These are phyloP conservation scores for Sphagnurus paluster DNA, from an alignment of 1,284 basidiomycete species.

Conservation along the genomic window DNA sequence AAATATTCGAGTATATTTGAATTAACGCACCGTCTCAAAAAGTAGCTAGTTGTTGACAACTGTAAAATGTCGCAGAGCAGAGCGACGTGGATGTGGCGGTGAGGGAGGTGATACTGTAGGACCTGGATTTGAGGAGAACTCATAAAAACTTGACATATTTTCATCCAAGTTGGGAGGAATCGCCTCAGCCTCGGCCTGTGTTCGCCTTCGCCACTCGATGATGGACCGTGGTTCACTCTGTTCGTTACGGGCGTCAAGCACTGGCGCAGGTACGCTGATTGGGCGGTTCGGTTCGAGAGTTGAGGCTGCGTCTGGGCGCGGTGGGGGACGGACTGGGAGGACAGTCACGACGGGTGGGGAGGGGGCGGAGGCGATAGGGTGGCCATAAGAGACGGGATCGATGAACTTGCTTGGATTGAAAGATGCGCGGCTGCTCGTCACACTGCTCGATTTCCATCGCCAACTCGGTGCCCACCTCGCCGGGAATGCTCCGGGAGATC, in stretches of 20 bases:
- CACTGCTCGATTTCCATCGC: slow-evolving; percentile 4
- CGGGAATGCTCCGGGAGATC: background rate
- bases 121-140: slow-evolving; percentile 24
- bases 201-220: slow-evolving; percentile 28
- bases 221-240: slow-evolving; percentile 24
- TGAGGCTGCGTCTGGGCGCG: slow-evolving; percentile 14
- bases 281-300: slow-evolving; percentile 18
- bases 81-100: slow-evolving; percentile 19
- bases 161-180: slow-evolving; percentile 24
- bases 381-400: slow-evolving; percentile 15
- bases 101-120: slow-evolving; percentile 17
- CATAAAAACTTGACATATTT: slow-evolving; percentile 31
- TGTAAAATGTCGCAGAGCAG: slow-evolving; percentile 26
- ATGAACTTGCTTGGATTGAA: slow-evolving; percentile 29
- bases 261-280: slow-evolving; percentile 7
- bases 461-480: slow-evolving; percentile 3
- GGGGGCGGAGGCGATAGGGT: slow-evolving; percentile 4
- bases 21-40: background rate
- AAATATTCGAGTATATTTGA: background rate
- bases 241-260: slow-evolving; percentile 13
- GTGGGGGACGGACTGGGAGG: slow-evolving; percentile 10
- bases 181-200: slow-evolving; percentile 24
- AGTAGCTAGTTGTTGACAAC: slow-evolving; percentile 21
- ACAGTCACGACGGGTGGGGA: slow-evolving; percentile 15
- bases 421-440: slow-evolving; percentile 19